These are phyloP conservation scores for Favolaschia claudopus DNA, from an alignment of 768 basidiomycete species.

Conservation along the genomic window DNA sequence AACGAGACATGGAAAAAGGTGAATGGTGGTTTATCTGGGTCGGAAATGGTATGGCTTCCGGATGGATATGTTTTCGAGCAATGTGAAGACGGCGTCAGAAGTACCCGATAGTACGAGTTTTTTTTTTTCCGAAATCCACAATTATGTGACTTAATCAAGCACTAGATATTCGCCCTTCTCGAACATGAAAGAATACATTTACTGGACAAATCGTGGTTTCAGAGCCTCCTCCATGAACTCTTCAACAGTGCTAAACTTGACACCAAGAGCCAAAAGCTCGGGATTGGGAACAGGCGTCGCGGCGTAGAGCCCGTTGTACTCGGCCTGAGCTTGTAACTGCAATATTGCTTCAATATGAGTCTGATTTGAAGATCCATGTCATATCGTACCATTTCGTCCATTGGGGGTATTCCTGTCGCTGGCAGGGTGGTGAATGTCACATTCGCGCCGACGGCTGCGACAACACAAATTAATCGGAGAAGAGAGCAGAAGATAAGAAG, in stretches of 20 bases:
- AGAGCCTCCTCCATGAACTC: constrained; percentile 13
- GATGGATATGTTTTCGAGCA: too few species aligned
- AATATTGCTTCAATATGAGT: constrained; percentile 3
- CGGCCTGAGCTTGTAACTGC: constrained; percentile 34
- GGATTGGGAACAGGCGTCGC: constrained; percentile 30
- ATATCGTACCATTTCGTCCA: constrained; percentile 33
- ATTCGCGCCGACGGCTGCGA: constrained; percentile 31
- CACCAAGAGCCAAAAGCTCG: constrained; percentile 33
- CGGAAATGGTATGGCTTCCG: too few species aligned
- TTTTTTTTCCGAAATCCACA: too few species aligned
- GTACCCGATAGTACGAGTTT: too few species aligned
- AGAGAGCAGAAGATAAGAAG: neutral
- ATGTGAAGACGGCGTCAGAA: too few species aligned
- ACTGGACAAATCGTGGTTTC: neutral
- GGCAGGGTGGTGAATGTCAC: constrained; percentile 30
- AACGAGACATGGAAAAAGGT: too few species aligned
- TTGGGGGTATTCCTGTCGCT: constrained; percentile 25
- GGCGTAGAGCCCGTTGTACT: constrained; percentile 29
- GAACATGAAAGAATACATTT: too few species aligned
- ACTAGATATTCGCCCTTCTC: too few species aligned
- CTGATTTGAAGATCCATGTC: neutral
- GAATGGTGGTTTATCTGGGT: too few species aligned
- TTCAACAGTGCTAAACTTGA: constrained; percentile 32
- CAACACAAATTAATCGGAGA: neutral
- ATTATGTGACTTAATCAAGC: too few species aligned